These are phyloP conservation scores for Aspergillus unguis DNA, from an alignment of 2,329 filamentous ascomycete genomes.

Conservation along the genomic window DNA sequence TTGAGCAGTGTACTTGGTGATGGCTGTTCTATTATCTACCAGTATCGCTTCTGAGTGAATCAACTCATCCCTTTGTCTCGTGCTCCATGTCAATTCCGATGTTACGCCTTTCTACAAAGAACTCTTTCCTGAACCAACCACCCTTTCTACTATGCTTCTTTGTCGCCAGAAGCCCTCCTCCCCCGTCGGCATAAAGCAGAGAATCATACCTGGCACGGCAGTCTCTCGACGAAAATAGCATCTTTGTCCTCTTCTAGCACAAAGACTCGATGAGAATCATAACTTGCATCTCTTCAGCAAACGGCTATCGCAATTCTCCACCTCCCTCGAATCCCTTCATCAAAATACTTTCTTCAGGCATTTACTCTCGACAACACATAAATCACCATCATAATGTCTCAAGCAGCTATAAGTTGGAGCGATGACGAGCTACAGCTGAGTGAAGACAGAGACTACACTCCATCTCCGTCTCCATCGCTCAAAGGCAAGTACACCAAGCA, in stretches of 20 bases:
- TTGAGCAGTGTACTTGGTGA: background rate
- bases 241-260: constrained; percentile 1
- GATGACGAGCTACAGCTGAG: background rate
- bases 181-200: background rate
- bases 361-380: background rate
- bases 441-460: background rate
- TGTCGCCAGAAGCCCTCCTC: background rate
- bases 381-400: background rate
- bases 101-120: background rate
- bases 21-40: background rate
- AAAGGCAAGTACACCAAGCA: background rate
- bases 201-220: background rate
- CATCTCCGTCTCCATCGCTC: too few relatives aligned
- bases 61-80: background rate
- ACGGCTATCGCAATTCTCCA: background rate
- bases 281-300: background rate
- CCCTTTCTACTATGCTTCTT: background rate
- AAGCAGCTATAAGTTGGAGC: background rate
- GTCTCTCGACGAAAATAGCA: constrained; percentile 5
- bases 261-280: constrained; percentile 4
- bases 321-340: background rate
- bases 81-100: constrained; percentile 1
- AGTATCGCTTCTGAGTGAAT: background rate
- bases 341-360: too few relatives aligned
- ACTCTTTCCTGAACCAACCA: background rate